Percentiles rank a stretch among this genome's conserved stretches.
phyloP scores from a whole-genome alignment of 306 rosid species.

The Prunus salicina region DNA sequence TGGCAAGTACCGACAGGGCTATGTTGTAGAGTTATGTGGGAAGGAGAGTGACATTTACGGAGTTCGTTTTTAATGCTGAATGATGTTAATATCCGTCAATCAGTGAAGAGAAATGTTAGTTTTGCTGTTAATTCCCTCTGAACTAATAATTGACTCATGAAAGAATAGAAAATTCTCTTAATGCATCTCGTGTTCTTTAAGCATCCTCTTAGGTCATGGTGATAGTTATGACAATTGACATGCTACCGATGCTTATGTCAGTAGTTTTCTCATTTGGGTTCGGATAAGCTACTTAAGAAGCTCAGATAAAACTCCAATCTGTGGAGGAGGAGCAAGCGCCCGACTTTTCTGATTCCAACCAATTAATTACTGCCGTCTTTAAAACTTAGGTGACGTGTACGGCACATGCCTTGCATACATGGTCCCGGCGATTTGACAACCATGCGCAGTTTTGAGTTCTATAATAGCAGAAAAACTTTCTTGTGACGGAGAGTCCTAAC shows the following conservation, averaged over 20 bases:
- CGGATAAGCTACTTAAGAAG: not conserved
- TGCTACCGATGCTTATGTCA: too few species aligned
- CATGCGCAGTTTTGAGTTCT: not conserved
- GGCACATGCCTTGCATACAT: conserved; percentile 2
- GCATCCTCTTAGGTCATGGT: not conserved
- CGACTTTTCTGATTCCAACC: not conserved
- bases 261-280: too few species aligned
- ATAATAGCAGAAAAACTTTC: not conserved
- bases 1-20: conserved; percentile 21
- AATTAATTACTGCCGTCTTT: not conserved
- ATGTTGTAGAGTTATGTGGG: conserved; percentile 23
- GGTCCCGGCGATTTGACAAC: not conserved
- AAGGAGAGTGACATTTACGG: conserved; percentile 30
- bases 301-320: not conserved
- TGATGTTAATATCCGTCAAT: conserved; percentile 25
- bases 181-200: not conserved
- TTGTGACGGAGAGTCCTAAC: too few species aligned
- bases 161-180: conserved; percentile 14
- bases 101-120: conserved; percentile 5
- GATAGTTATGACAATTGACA: too few species aligned
- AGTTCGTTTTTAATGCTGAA: conserved; percentile 21
- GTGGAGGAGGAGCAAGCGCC: too few species aligned
- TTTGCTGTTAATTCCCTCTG: conserved; percentile 20
- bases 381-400: not conserved
- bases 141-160: conserved; percentile 10